phyloP scores from a whole-genome alignment of 345 rosid genomes.

The Litchi chinensis region DNA sequence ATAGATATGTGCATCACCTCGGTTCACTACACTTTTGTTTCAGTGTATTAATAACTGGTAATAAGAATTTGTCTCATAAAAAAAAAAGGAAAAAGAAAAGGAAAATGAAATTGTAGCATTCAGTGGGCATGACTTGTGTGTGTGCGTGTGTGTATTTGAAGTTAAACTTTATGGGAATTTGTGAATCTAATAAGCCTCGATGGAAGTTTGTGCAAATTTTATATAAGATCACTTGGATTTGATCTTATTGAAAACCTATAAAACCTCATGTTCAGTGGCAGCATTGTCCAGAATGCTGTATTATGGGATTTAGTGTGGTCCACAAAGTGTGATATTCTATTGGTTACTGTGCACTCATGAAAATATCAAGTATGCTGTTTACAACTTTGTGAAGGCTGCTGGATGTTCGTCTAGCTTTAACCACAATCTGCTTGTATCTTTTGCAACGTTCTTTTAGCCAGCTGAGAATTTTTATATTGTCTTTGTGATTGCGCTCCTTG shows the following conservation, averaged over 20 bases:
- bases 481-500: neutral
- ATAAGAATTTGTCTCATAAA: too few relatives aligned
- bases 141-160: too few relatives aligned
- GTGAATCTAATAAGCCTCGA: neutral
- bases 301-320: neutral
- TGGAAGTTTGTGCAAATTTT: neutral
- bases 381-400: neutral
- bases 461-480: neutral
- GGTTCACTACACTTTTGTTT: neutral
- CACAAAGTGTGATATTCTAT: neutral
- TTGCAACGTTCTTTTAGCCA: neutral
- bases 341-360: neutral
- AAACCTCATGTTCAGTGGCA: neutral
- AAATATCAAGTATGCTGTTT: neutral
- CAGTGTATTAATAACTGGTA: neutral
- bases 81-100: too few relatives aligned
- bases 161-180: neutral
- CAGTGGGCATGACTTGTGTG: neutral
- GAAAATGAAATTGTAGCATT: neutral
- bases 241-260: neutral
- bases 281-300: neutral
- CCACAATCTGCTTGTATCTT: neutral
- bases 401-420: neutral
- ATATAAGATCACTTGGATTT: neutral
- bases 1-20: neutral